Evolutionary conservation across 306 rosid genomes (phyloP), one percentile per base, ranked within the genome.

Genomic region (Glycine soja): DNA sequence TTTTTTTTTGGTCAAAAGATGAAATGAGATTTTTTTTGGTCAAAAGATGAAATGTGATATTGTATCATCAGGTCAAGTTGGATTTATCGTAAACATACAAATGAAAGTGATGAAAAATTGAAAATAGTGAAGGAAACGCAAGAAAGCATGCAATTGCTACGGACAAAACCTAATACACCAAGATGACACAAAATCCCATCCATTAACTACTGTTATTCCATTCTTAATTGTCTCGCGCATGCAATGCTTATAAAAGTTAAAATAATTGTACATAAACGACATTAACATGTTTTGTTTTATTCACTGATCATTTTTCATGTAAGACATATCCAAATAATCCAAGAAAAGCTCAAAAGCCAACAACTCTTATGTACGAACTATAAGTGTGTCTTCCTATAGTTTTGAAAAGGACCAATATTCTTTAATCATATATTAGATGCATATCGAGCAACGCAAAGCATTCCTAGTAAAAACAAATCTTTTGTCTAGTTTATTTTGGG

Each of bases 401-500:
- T 76, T 76, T 76, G 73, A 61, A 63, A 63, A 50, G n/a, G 52
- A 64, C 73, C 36, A 10, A 34, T 63, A 10, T 10, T n/a, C 34
- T 24, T 15, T 10, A 5, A 76, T 50, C 43, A 43, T 53, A 16
- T 16, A 42, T 38, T 38, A 40, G n/a, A 24, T 57, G 19, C 10
- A 24, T 47, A 19, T 75, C 10, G 58, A 62, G 62, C 54, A 43
- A 34, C n/a, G 5, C 40, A 69, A 16, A 45, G 5, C 38, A 7
- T 69, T 69, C 74, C 16, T 10, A 45, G 16, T 69, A 19, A 69
- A 69, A 69, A 15, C 56, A 69, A 19, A 69, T 46, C 2, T 46
- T 46, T 18, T 46, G 74, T 69, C 57, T 46, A 46, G 72, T 67
- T 42, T 67, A 15, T 42, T 42, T 67, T 67, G 52, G 52, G 32